These are phyloP conservation scores for Breynia disticha DNA, from an alignment of 441 rosid species.

Conservation along the genomic window DNA sequence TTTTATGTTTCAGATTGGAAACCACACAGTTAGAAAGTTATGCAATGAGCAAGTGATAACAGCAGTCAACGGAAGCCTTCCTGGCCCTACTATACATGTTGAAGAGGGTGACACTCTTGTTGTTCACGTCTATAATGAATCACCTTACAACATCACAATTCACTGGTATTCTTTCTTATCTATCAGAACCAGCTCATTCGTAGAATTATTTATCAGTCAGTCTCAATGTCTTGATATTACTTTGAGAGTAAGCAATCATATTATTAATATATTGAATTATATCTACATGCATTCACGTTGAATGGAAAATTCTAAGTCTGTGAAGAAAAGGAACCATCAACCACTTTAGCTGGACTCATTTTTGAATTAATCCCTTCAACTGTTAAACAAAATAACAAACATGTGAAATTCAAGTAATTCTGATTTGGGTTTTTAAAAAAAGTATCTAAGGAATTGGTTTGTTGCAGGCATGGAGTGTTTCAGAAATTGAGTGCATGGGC, in stretches of 20 bases:
- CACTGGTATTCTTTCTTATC: constrained; percentile 48
- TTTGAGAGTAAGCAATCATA: neutral
- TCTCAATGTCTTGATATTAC: neutral
- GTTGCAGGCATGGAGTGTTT: constrained; percentile 71
- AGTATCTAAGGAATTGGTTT: neutral
- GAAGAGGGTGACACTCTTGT: constrained; percentile 69
- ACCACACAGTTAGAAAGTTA: constrained; percentile 39
- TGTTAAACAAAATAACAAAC: no score
- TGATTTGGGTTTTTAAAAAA: no score
- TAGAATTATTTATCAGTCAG: neutral
- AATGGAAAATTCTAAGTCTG: neutral
- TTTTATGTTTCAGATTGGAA: constrained; percentile 47
- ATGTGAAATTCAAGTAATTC: no score
- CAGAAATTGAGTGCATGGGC: constrained; percentile 71
- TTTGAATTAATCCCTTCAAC: no score
- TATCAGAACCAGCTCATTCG: neutral
- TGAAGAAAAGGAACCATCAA: neutral
- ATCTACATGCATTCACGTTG: neutral
- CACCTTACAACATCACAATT: constrained; percentile 75
- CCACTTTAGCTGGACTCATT: neutral
- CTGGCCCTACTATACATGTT: constrained; percentile 60
- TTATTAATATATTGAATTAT: neutral
- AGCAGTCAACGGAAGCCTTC: constrained; percentile 65
- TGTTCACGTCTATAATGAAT: constrained; percentile 59
- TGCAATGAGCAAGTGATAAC: constrained; percentile 55